Evolutionary conservation across 2,329 filamentous ascomycete genomes (phyloP), one percentile per base, ranked within the genome.

Genomic region (Proliferodiscus dingleyae): DNA sequence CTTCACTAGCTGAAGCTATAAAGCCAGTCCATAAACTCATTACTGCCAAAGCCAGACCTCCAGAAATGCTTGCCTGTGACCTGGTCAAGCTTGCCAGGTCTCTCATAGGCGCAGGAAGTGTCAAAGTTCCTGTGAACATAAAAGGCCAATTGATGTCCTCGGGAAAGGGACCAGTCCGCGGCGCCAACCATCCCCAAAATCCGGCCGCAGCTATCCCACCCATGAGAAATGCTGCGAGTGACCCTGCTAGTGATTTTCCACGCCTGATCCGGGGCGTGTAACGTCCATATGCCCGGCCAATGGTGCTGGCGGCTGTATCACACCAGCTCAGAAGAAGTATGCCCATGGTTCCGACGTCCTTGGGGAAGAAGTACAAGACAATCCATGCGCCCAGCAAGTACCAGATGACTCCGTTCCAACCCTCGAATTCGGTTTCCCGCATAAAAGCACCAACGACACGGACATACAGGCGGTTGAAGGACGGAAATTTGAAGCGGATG

Each of bases 371-470:
- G 56, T 80, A 80, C 55, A 97, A 78, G 13, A 91, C 89, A 24
- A 83, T 75, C 81, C 89, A 96, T 22, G 89, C 84, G 46, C 93
- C 93, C 6, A 96, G 78, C 8, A 98, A 80, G 68, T 97, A 98
- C 73, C 87, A 96, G 55, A 98, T 94, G 56, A 97, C 91, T 42
- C 93, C 93, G 64, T 98, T 98, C 75, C 89, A 98, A 41, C 89
- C 88, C 38, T 83, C 77, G 57, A 91, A 95, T 69, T 98, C 93
- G 54, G 86, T 93, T 71, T 98, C 93, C 44, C 93, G 87, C 93
- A 98, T 98, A 57, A 98, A 74, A 1, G 90, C 89, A 37, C 93
- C 93, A 11, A 97, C 70, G 29, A 80, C 76, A 46, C 78, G 81
- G 58, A 97, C 91, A 67, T 97, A 98, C 46, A 95, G 64, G 29